A percentile compares a stretch with the other conserved stretches of the same genome.
These are phyloP conservation scores for Pneumocystis murina DNA, from an alignment of 1,139 yeast species.

Conservation along the genomic window DNA sequence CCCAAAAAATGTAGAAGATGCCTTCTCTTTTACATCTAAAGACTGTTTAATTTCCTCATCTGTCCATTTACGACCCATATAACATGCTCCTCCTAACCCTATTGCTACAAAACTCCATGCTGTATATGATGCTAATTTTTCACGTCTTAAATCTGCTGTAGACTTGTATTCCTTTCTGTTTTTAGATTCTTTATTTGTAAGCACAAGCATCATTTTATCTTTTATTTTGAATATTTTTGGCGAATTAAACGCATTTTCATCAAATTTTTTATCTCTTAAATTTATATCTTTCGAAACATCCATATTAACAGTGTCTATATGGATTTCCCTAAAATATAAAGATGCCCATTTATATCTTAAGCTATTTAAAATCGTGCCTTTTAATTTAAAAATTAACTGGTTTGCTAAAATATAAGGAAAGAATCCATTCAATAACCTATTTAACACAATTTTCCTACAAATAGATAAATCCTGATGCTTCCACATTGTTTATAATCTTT, in stretches of 20 bases:
- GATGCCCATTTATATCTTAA: not conserved
- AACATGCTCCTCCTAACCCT: constrained; percentile 51
- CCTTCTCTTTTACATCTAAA: constrained; percentile 32
- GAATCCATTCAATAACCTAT: not conserved
- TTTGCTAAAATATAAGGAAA: not conserved
- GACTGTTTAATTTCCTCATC: constrained; percentile 50
- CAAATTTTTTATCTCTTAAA: not conserved
- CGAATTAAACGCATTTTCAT: not conserved
- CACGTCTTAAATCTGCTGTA: constrained; percentile 22
- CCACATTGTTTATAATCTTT: too few relatives aligned
- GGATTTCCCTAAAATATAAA: not conserved
- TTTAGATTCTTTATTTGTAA: constrained; percentile 8
- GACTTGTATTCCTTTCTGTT: constrained; percentile 25
- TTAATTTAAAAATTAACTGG: not conserved
- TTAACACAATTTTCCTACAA: not conserved
- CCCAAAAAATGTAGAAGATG: not conserved
- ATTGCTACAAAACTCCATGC: constrained; percentile 33
- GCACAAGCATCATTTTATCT: constrained; percentile 10
- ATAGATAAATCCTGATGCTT: too few relatives aligned
- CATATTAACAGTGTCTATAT: not conserved
- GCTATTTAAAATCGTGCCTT: not conserved
- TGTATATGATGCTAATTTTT: constrained; percentile 53
- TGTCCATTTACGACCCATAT: constrained; percentile 66
- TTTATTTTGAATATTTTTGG: constrained; percentile 1
- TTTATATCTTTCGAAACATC: not conserved